Evolutionary conservation across 169 alveolate genomes (phyloP).

Genomic region (Perkinsus chesapeaki): DNA sequence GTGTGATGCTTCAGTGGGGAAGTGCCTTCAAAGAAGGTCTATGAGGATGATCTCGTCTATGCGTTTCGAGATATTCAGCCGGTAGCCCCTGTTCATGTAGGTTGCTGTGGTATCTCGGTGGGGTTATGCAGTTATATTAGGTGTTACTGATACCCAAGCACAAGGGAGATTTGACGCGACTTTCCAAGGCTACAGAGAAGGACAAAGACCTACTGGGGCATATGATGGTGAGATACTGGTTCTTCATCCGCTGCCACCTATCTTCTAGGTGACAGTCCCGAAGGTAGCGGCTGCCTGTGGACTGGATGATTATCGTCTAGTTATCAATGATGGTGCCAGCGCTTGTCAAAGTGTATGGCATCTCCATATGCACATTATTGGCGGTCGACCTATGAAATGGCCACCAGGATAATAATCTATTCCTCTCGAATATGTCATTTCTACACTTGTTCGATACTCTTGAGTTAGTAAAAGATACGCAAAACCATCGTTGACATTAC

Average conservation of each 20-base stretch:
- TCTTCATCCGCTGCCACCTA: conserved; percentile 24
- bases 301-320: conserved; percentile 44
- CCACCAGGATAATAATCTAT: conserved; percentile 47
- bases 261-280: conserved; percentile 34
- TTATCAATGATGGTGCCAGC: conserved; percentile 49
- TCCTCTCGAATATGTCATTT: not conserved
- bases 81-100: conserved; percentile 26
- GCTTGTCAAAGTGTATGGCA: conserved; percentile 58
- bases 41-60: conserved; percentile 41
- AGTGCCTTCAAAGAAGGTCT: conserved; percentile 45
- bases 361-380: conserved; percentile 58
- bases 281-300: conserved; percentile 26
- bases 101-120: not conserved
- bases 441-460: too few species aligned
- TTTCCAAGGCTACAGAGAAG: conserved; percentile 36
- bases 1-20: conserved; percentile 5
- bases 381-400: conserved; percentile 58
- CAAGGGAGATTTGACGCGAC: conserved; percentile 28
- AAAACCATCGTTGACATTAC: too few species aligned
- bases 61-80: conserved; percentile 52
- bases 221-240: conserved; percentile 18
- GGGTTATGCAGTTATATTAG: conserved; percentile 14
- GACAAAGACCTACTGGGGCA: conserved; percentile 52
- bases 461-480: too few species aligned
- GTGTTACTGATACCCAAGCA: conserved; percentile 54